Base-by-base conservation (phyloP, 805 yeast genomes). In the Spathaspora passalidarum region DNA sequence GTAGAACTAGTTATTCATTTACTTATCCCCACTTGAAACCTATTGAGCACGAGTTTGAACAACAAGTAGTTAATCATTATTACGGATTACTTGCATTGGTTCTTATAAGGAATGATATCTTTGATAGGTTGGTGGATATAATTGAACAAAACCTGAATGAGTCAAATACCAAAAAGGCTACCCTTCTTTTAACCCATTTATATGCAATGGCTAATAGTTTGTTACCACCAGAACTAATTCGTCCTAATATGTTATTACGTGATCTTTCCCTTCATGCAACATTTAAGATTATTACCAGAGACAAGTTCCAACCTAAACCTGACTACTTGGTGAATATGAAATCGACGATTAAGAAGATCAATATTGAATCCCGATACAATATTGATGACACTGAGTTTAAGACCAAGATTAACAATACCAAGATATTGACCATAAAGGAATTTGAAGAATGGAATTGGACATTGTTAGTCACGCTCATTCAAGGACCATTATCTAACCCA, bases 381-480 rank as follows among this genome's bases (percentile, higher is more conserved):
- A 50, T 63, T 26, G 94, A 86, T 54, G 96, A 88, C 42, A 51
- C 69, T 0, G 84, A 82, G 45, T 79, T 91, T 56, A 82, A 84
- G 52, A 73, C 76, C 44, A 69, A 87, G 66, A 72, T 94, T 5
- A 66, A 69, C 22, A 84, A 83, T 40, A 81, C 96, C 0, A 82
- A 76, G 51, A 90, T 94, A 1, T 63, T 89, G 34, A 76, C 84
- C 4, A 82, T 95, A 0, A 94, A 92, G 58, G 88, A 84, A 44
- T 90, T 76, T 58, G 70, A 81, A 1, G 81, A 80, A 42, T 94
- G 99, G 99, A 83, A 90, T 57, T 91, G 97, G 96, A 79, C 76
- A 20, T 68, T 83, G 1, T 69, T 94, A 0, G 68, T 78, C 14
- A 86, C 82, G 47, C 66, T 94, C n/a, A 76, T 89, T 54, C 84